Evolutionary conservation across 768 basidiomycete species (phyloP).

Genomic region (Dentipellis fragilis): DNA sequence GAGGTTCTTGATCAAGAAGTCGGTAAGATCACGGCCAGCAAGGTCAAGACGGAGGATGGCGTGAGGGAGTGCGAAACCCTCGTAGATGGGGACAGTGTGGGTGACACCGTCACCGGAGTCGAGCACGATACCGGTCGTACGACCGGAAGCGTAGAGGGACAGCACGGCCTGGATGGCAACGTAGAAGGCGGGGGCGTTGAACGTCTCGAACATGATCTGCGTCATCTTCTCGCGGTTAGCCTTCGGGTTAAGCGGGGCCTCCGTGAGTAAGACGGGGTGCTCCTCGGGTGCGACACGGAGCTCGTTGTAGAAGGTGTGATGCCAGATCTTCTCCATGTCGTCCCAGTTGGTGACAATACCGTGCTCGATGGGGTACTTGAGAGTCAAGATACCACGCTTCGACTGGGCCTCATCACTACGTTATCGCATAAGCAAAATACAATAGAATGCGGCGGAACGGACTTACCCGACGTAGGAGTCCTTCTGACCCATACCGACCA

Average conservation of each 20-base stretch:
- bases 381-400: constrained; percentile 88
- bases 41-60: constrained; percentile 89
- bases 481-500: constrained; percentile 96
- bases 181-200: constrained; percentile 69
- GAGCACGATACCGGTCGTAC: constrained; percentile 90
- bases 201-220: constrained; percentile 75
- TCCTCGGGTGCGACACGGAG: constrained; percentile 72
- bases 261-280: constrained; percentile 63
- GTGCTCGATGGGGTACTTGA: constrained; percentile 92
- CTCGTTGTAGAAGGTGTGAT: constrained; percentile 90
- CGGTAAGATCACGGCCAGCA: constrained; percentile 88
- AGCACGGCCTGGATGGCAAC: constrained; percentile 67
- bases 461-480: constrained; percentile 91
- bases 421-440: constrained; percentile 1
- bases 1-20: constrained; percentile 72
- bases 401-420: constrained; percentile 82
- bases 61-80: constrained; percentile 87
- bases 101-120: constrained; percentile 96
- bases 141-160: constrained; percentile 84
- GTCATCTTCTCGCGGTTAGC: constrained; percentile 70
- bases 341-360: constrained; percentile 98
- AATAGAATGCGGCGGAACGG: neutral
- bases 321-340: constrained; percentile 99
- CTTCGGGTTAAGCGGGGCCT: constrained; percentile 68
- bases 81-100: constrained; percentile 95